These are phyloP conservation scores for Huntiella abstrusa DNA, from an alignment of 2,329 filamentous ascomycete species.

Conservation along the genomic window DNA sequence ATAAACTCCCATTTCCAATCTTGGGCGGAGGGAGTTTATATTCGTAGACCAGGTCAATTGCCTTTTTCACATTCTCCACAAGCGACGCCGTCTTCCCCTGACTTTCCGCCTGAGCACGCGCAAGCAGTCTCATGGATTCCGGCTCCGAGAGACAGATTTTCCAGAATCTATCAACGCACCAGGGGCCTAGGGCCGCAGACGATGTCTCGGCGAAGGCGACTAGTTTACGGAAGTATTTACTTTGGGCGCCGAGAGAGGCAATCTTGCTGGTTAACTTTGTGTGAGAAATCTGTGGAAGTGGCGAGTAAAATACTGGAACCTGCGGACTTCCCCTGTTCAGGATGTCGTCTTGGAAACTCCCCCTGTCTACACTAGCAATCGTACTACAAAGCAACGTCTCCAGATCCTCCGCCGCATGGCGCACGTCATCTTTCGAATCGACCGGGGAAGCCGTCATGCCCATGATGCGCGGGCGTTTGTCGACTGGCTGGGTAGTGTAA, in stretches of 20 bases:
- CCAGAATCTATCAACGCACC: slow-evolving; percentile 77
- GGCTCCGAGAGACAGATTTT: slow-evolving; percentile 45
- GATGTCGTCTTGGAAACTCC: slow-evolving; percentile 16
- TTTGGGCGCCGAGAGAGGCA: slow-evolving; percentile 22
- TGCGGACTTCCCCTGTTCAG: slow-evolving; percentile 27
- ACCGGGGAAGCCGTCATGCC: slow-evolving; percentile 96
- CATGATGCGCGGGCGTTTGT: slow-evolving; percentile 53
- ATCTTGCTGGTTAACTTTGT: slow-evolving; percentile 48
- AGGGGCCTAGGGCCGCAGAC: slow-evolving; percentile 52
- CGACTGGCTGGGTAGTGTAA: slow-evolving; percentile 37
- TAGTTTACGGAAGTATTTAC: slow-evolving; percentile 31
- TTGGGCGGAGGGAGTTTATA: neutral
- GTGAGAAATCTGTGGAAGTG: slow-evolving; percentile 30
- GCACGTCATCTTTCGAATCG: slow-evolving; percentile 59
- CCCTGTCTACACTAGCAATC: slow-evolving; percentile 52
- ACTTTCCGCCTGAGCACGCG: slow-evolving; percentile 21
- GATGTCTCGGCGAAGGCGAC: slow-evolving; percentile 42
- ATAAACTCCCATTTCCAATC: slow-evolving; percentile 28
- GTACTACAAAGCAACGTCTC: slow-evolving; percentile 61
- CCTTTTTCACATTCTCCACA: neutral
- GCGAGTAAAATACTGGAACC: slow-evolving; percentile 25
- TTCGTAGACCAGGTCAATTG: neutral
- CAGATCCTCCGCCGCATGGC: slow-evolving; percentile 49
- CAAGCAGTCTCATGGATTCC: slow-evolving; percentile 40
- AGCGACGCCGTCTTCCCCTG: neutral